A percentile compares a stretch with the other conserved stretches of the same genome.
Conservation (phyloP, 768 basidiomycete species). For the Podaxis sp. region DNA sequence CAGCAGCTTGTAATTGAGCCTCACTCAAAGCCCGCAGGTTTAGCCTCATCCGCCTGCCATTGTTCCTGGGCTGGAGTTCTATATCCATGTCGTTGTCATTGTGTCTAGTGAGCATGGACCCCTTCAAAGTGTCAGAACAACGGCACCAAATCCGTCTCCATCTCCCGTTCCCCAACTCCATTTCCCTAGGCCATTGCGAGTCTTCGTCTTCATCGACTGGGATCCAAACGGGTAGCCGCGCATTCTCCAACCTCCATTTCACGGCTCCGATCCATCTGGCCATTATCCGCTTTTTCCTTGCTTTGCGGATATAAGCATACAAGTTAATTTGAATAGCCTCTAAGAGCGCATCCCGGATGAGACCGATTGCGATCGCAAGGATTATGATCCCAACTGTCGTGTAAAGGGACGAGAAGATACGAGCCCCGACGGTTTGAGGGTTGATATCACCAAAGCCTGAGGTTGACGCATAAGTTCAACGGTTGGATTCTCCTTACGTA, state of each 20-base stretch:
- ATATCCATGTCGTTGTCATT: not conserved
- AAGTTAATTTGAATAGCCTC: conserved; percentile 70
- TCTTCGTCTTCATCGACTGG: not conserved
- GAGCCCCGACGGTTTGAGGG: conserved; percentile 44
- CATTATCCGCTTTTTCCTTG: conserved; percentile 44
- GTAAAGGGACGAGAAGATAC: conserved; percentile 59
- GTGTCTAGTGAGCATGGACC: not conserved
- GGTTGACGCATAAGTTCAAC: conserved; percentile 7
- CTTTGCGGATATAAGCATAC: conserved; percentile 46
- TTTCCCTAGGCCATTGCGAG: not conserved
- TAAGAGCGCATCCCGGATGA: conserved; percentile 65
- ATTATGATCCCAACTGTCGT: conserved; percentile 58
- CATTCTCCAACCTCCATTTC: conserved; percentile 55
- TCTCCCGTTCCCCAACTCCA: not conserved
- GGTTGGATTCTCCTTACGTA: not conserved
- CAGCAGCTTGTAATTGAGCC: conserved; percentile 53
- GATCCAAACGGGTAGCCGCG: conserved; percentile 53
- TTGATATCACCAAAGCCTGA: conserved; percentile 74
- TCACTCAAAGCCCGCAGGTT: conserved; percentile 58
- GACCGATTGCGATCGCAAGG: conserved; percentile 57
- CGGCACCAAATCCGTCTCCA: conserved; percentile 4
- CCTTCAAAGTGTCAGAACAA: not conserved
- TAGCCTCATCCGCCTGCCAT: conserved; percentile 47
- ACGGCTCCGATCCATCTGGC: conserved; percentile 57
- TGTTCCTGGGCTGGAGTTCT: conserved; percentile 18